Evolutionary conservation across 768 basidiomycete species (phyloP).

Genomic region (Tricholoma sp.): DNA sequence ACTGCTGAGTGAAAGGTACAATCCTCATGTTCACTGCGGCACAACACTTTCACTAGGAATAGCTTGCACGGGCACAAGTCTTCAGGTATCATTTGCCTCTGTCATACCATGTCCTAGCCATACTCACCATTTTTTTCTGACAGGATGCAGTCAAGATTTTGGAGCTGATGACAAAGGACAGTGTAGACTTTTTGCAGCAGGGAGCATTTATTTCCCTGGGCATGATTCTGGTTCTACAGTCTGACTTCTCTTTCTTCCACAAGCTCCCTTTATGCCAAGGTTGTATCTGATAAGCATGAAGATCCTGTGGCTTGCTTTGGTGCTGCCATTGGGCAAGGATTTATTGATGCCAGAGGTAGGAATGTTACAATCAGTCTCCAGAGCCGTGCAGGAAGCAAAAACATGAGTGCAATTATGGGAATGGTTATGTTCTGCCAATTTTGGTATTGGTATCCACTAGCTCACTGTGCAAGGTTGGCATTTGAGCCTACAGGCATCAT

Average conservation of each 20-base stretch:
- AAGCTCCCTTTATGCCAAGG: slow-evolving; percentile 83
- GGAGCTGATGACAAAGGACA: slow-evolving; percentile 97
- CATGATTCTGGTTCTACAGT: slow-evolving; percentile 96
- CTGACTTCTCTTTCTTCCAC: slow-evolving; percentile 82
- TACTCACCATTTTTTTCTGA: not conserved
- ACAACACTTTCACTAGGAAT: slow-evolving; percentile 95
- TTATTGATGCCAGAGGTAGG: slow-evolving; percentile 96
- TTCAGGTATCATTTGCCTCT: slow-evolving; percentile 53
- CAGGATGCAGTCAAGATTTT: slow-evolving; percentile 95
- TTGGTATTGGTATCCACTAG: slow-evolving; percentile 99
- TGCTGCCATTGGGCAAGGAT: slow-evolving; percentile 91
- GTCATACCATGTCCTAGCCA: not conserved
- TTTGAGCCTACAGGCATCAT: slow-evolving; percentile 97
- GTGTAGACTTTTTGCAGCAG: slow-evolving; percentile 97
- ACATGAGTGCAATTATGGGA: slow-evolving; percentile 95
- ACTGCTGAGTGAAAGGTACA: slow-evolving; percentile 95
- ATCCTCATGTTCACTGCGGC: slow-evolving; percentile 96
- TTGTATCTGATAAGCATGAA: slow-evolving; percentile 94
- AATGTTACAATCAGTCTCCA: slow-evolving; percentile 94
- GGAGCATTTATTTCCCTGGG: slow-evolving; percentile 94
- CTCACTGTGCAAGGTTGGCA: slow-evolving; percentile 86
- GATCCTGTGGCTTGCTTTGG: slow-evolving; percentile 99
- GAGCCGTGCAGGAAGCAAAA: slow-evolving; percentile 87
- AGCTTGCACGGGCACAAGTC: slow-evolving; percentile 94
- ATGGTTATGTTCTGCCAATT: slow-evolving; percentile 98